These are phyloP conservation scores for Elongisporangium senticosum DNA, from an alignment of 352 stramenopile genomes.

Conservation along the genomic window DNA sequence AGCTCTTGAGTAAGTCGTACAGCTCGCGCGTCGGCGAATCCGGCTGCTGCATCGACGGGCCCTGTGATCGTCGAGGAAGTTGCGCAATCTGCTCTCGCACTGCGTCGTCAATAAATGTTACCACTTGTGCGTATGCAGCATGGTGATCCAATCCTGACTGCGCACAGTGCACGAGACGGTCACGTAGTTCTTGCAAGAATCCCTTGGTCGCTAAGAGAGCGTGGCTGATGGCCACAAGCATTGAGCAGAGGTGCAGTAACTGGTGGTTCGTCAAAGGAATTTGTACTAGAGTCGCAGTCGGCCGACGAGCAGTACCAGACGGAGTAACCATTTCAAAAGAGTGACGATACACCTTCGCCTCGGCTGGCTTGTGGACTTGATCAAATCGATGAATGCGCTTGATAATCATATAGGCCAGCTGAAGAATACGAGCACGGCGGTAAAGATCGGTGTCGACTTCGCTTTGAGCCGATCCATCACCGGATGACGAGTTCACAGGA, in stretches of 20 bases:
- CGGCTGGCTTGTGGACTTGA: conserved; percentile 32
- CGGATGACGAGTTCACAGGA: background rate
- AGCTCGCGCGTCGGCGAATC: conserved; percentile 39
- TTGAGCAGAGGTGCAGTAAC: conserved; percentile 48
- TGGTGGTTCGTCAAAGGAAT: conserved; percentile 59
- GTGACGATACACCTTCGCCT: conserved; percentile 37
- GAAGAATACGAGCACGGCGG: conserved; percentile 47
- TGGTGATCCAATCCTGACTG: conserved; percentile 29
- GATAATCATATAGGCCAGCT: conserved; percentile 52
- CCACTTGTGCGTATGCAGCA: conserved; percentile 36
- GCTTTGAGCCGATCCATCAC: background rate
- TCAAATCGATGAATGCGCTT: conserved; percentile 59
- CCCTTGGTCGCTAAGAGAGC: conserved; percentile 27
- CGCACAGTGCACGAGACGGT: conserved; percentile 38
- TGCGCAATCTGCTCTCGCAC: conserved; percentile 37
- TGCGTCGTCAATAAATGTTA: conserved; percentile 40
- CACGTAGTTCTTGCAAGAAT: conserved; percentile 40
- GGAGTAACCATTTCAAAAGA: conserved; percentile 61
- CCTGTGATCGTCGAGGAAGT: conserved; percentile 32
- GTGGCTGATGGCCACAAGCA: conserved; percentile 38
- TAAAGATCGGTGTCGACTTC: conserved; percentile 38
- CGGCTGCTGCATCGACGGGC: conserved; percentile 26
- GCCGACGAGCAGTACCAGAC: conserved; percentile 5
- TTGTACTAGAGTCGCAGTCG: conserved; percentile 30
- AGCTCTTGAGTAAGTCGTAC: conserved; percentile 56